Evolutionary conservation across 192 early-diverging fungal species (phyloP).

Genomic region (Coemansia sp.): DNA sequence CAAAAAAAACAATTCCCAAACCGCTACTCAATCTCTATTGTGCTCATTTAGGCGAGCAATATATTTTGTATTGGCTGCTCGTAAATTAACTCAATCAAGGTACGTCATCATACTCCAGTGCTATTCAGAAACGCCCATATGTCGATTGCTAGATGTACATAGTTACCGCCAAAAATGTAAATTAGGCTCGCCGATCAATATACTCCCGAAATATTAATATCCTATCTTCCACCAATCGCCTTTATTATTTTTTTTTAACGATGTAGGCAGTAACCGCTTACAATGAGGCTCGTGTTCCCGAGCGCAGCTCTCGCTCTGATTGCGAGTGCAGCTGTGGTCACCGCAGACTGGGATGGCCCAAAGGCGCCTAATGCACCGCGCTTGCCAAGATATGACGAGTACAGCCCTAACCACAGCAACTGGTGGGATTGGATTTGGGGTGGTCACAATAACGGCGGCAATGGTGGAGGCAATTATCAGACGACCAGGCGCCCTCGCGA

Average conservation of each 20-base stretch:
- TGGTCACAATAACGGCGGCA: too few species aligned
- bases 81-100: constrained; percentile 7
- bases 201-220: not conserved
- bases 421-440: too few species aligned
- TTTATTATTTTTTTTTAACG: not conserved
- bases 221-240: not conserved
- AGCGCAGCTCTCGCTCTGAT: not conserved
- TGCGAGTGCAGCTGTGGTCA: not conserved
- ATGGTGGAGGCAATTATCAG: too few species aligned
- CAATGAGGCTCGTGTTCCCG: not conserved
- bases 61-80: not conserved
- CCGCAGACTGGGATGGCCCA: not conserved
- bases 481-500: not conserved
- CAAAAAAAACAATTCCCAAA: not conserved
- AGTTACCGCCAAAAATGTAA: not conserved
- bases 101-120: not conserved
- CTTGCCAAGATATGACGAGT: not conserved
- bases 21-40: not conserved
- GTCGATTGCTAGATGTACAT: not conserved
- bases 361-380: not conserved
- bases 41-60: not conserved
- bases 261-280: not conserved
- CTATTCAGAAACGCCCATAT: not conserved
- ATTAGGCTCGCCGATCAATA: not conserved
- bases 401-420: too few species aligned